Evolutionary conservation across 1,139 yeast species (phyloP), one percentile per base, ranked within the genome.

Genomic region (Barnettozyma hawaiiensis): DNA sequence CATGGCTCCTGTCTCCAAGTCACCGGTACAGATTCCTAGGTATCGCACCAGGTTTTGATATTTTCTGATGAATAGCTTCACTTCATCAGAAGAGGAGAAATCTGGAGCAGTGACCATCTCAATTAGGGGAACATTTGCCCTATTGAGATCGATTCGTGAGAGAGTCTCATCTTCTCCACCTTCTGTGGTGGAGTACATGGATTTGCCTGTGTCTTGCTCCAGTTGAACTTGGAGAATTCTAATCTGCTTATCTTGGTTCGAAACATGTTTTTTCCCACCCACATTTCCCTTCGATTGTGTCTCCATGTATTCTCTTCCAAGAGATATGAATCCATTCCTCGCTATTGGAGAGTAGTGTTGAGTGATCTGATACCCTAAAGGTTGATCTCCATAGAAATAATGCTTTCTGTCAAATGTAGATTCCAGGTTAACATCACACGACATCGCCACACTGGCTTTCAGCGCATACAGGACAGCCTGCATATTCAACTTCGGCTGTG

Each of bases 341-440:
- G 97, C 95, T 39, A 85, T 69, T 1, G 99, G 97, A 37, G 73
- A 72, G 59, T 76, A 87, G 57, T 79, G 85, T 64, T 92, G 99
- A 0, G 99, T 92, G 44, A 92, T 82, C 60, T 92, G 99, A 61
- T 89, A 92, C 0, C 99, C 99, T 42, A 85, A 66, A 0, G 98
- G 98, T 62, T 92, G 97, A 61, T 92, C 99, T 1, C 94, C 94
- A 60, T 92, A 92, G 61, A 92, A 90, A 62, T 92, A 92, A 61
- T 92, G 99, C 61, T 92, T 92, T 49, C 99, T 69, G 59, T 92
- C 99, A 61, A 92, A 92, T 2, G 81, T 67, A 0, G 92, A 83
- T 10, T 60, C 53, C 0, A 63, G 50, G 47, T 78, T 76, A 16
- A 92, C 72, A 0, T 70, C 62, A 49, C 90, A 76, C 37, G 81